Evolutionary conservation across 2,329 filamentous ascomycete species (phyloP).

Genomic region (Ploettnerulaceae sp.): DNA sequence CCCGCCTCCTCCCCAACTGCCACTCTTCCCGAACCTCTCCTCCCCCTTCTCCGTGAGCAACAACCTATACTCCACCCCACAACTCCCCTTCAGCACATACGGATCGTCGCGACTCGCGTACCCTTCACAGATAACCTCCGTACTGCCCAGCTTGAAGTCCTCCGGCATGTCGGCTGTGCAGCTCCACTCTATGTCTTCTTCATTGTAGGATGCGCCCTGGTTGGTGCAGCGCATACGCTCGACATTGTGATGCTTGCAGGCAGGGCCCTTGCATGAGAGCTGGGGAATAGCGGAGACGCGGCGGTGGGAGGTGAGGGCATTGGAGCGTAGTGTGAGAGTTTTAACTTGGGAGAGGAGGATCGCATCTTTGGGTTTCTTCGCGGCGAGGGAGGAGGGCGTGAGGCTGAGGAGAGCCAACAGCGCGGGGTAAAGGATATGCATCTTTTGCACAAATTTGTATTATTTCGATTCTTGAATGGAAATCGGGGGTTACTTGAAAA

Average conservation of each 20-base stretch:
- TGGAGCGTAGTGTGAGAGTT: slow-evolving; percentile 69
- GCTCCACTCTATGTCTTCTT: slow-evolving; percentile 85
- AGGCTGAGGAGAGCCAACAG: slow-evolving; percentile 24
- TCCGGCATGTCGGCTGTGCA: slow-evolving; percentile 62
- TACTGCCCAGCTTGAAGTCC: slow-evolving; percentile 68
- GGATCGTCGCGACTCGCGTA: slow-evolving; percentile 72
- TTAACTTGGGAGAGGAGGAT: slow-evolving; percentile 64
- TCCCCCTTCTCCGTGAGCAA: slow-evolving; percentile 73
- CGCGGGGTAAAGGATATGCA: slow-evolving; percentile 27
- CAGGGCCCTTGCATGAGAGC: slow-evolving; percentile 67
- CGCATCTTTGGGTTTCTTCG: slow-evolving; percentile 37
- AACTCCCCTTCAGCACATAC: slow-evolving; percentile 87
- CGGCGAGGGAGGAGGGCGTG: slow-evolving; percentile 29
- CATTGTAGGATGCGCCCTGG: slow-evolving; percentile 71
- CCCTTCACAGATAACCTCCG: slow-evolving; percentile 90
- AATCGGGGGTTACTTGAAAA: not conserved
- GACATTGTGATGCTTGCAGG: slow-evolving; percentile 50
- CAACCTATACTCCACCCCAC: slow-evolving; percentile 84
- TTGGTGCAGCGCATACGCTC: slow-evolving; percentile 89
- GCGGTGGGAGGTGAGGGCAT: slow-evolving; percentile 65
- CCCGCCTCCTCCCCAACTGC: slow-evolving; percentile 21
- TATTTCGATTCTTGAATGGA: too few species aligned
- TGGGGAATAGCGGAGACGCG: slow-evolving; percentile 74
- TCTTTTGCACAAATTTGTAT: slow-evolving; percentile 16
- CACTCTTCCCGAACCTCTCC: slow-evolving; percentile 51